Evolutionary conservation across 2,329 filamentous ascomycete genomes (phyloP).

Genomic region (Passalora sequoiae): DNA sequence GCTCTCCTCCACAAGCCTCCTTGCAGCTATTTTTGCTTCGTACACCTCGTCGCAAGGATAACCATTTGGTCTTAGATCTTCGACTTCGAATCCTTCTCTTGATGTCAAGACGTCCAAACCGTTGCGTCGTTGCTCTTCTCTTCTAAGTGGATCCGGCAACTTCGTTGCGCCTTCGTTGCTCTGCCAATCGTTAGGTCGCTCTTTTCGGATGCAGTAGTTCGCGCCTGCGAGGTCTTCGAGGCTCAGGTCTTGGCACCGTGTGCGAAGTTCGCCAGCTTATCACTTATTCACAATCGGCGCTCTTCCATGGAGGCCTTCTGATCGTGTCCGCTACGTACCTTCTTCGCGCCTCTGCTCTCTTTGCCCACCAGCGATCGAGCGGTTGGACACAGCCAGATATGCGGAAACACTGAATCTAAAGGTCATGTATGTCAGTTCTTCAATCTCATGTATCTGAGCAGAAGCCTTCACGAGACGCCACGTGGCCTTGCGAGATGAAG

Average conservation of each 20-base stretch:
- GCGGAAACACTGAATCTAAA: constrained; percentile 52
- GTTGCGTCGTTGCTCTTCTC: constrained; percentile 30
- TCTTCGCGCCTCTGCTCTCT: constrained; percentile 43
- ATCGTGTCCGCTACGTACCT: constrained; percentile 7
- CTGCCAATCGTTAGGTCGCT: constrained; percentile 1
- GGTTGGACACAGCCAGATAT: constrained; percentile 61
- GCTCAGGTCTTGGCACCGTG: too few relatives aligned
- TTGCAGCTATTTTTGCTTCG: constrained; percentile 24
- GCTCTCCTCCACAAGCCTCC: not conserved
- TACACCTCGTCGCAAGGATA: constrained; percentile 28
- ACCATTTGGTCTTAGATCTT: constrained; percentile 29
- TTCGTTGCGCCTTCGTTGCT: constrained; percentile 19
- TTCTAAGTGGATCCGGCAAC: constrained; percentile 28
- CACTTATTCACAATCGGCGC: not conserved
- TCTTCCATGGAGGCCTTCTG: too few relatives aligned
- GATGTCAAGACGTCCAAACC: constrained; percentile 29
- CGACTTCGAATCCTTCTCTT: constrained; percentile 25
- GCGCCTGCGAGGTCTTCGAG: not conserved
- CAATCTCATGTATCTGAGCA: too few relatives aligned
- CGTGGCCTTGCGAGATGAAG: too few relatives aligned
- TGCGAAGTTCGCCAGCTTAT: too few relatives aligned
- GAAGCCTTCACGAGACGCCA: too few relatives aligned
- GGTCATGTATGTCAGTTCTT: too few relatives aligned
- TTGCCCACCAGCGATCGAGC: constrained; percentile 64
- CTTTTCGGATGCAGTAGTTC: not conserved